Base-by-base conservation (phyloP, 139 green algal species). In the Eudorina sp. region DNA sequence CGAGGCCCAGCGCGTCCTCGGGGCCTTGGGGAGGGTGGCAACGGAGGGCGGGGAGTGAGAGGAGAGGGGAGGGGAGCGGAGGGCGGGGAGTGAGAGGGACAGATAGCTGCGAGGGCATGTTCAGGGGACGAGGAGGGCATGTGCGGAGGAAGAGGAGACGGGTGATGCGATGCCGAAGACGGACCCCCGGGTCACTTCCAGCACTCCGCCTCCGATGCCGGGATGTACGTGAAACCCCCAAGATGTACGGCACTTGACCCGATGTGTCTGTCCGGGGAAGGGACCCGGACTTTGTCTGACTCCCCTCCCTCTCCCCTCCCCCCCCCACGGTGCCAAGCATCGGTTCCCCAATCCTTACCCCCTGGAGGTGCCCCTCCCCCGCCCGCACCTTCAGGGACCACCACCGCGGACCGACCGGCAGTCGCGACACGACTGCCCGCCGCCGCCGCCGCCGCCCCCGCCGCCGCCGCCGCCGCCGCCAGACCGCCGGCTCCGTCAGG, bases 1-100 rank as follows among this genome's bases (percentile, higher is more conserved):
- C 81, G 7, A 74, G 14, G 36, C 80, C 69, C 43, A 83, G 66
- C 9, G 53, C 8, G 45, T 76, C 80, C 23, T 62, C 62, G n/a
- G 80, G 62, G 45, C 31, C 62, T 76, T 48, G 68, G 2, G 27
- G 4, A 21, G 68, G 40, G 5, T 29, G 34, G 4, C 34, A n/a
- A 36, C 4, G 3, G 40, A 36, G 27, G 68, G 53, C 7, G 27
- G 4, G 14, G 68, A 31, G 5, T 29, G 34, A n/a, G 68, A n/a
- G 68, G 34, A 3, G 40, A 36, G 27, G 68, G 53, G 34, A n/a
- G 51, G 19, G 18, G 36, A 21, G 13, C 8, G 13, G 75, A 3
- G 36, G 45, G 48, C 19, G 36, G 34, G 14, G 34, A 31, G n/a
- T 19, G n/a, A 48, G 66, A 23, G 36, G 36, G 14, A 27, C 29